Conservation (phyloP, 2,329 filamentous ascomycete species). For the Penicillium sp. region DNA sequence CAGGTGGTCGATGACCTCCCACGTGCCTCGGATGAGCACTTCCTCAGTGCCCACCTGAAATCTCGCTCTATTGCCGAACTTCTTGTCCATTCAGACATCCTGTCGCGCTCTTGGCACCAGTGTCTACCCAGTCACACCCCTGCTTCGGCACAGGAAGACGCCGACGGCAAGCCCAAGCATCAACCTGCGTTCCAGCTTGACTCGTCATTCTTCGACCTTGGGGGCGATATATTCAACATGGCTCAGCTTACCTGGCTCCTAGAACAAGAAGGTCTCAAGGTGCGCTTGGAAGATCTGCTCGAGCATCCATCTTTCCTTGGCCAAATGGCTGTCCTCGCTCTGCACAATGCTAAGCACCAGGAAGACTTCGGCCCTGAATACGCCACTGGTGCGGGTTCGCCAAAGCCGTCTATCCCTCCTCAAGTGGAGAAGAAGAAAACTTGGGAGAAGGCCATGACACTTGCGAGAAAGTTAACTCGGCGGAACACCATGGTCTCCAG, state of each 20-base stretch:
- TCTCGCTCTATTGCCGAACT: slow-evolving; percentile 43
- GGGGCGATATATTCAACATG: slow-evolving; percentile 47
- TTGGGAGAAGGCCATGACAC: slow-evolving; percentile 32
- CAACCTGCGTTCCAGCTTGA: slow-evolving; percentile 40
- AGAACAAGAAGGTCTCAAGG: slow-evolving; percentile 44
- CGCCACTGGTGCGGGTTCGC: slow-evolving; percentile 16
- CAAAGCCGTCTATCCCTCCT: slow-evolving; percentile 8
- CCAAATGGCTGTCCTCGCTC: slow-evolving; percentile 42
- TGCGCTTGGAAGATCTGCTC: slow-evolving; percentile 46
- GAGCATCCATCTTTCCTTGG: slow-evolving; percentile 47
- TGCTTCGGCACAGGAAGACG: slow-evolving; percentile 12
- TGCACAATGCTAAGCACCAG: slow-evolving; percentile 32
- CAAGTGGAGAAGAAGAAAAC: slow-evolving; percentile 28
- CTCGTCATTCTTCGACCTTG: slow-evolving; percentile 47
- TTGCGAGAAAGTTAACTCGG: slow-evolving; percentile 34
- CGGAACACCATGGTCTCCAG: slow-evolving; percentile 29
- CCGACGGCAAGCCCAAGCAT: slow-evolving; percentile 20
- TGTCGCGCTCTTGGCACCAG: slow-evolving; percentile 46
- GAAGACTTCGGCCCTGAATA: slow-evolving; percentile 17
- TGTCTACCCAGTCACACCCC: slow-evolving; percentile 33
- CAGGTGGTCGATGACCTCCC: slow-evolving; percentile 35
- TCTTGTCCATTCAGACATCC: slow-evolving; percentile 43
- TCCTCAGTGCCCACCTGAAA: slow-evolving; percentile 43
- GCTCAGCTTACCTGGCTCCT: slow-evolving; percentile 47
- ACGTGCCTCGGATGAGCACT: slow-evolving; percentile 33